Base-by-base conservation (phyloP, 352 stramenopile species). In the Pythium sukuiense region DNA sequence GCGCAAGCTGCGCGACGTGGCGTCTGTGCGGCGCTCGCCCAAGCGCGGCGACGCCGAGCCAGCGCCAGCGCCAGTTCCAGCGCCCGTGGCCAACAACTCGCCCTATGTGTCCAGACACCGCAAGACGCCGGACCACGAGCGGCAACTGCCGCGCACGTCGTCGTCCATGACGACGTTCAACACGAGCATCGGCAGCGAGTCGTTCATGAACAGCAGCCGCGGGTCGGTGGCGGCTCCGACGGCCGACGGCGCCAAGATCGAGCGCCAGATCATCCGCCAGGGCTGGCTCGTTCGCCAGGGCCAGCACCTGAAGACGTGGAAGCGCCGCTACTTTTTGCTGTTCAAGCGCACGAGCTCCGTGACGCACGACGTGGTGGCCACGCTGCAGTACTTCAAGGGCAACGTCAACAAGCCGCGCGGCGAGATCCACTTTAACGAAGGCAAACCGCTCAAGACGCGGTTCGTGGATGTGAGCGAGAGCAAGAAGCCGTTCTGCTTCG, bases 261-360 rank as follows among this genome's bases (percentile, higher is more conserved):
- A 65, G 55, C 54, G 71, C 3, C 57, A 69, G 27, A 77, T 65
- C 18, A 54, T 79, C 29, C 70, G 74, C 49, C 72, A 66, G 32
- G 74, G 74, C 11, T 81, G 74, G 74, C 68, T 81, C 37, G 29
- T 66, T 50, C 70, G 70, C 32, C 76, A 81, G 41, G 68, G 72
- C 11, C 33, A 70, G 62, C 61, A 81, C 60, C 50, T 74, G 16
- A 92, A 92, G 81, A 91, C 81, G 26, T 96, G 88, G 88, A 96
- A 96, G 64, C 86, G 84, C 32, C 78, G 88, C 12, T 96, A 90
- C 63, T 96, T 96, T 43, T 80, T 96, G 58, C 69, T 96, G n/a
- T 77, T 87, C 33, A 95, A 91, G 72, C 79, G 83, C 26, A 93
- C 81, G 5, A 93, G 93, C 60, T 46, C 76, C 9, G 62, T 67